A percentile compares a stretch with the other conserved stretches of the same genome.
These are phyloP conservation scores for Diaporthe citri DNA, from an alignment of 2,329 filamentous ascomycete genomes.

Conservation along the genomic window DNA sequence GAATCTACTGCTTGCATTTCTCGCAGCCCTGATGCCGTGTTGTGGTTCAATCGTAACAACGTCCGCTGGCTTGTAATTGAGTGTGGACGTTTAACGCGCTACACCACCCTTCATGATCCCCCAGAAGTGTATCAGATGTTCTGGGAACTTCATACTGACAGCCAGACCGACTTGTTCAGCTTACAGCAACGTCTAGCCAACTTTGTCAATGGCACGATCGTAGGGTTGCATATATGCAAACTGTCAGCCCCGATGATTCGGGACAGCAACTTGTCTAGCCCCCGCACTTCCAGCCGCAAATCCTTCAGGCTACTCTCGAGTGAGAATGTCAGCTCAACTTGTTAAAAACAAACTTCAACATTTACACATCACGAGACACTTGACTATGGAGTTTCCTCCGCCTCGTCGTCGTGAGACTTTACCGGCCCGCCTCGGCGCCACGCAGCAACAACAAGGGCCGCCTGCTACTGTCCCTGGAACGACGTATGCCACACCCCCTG, in stretches of 20 bases:
- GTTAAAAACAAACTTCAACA: background rate
- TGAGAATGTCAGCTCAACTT: background rate
- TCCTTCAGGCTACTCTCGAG: background rate
- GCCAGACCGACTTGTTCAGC: background rate
- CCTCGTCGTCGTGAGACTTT: background rate
- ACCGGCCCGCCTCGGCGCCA: background rate
- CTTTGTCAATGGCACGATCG: background rate
- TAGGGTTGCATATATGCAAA: background rate
- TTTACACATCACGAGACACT: no score
- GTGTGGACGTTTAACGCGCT: no score
- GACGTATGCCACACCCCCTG: background rate
- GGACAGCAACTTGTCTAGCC: background rate
- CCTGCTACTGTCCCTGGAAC: background rate
- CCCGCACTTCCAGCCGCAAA: slow-evolving; percentile 9
- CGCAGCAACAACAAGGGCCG: background rate
- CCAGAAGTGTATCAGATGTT: background rate
- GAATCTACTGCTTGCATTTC: no score
- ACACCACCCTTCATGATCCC: no score
- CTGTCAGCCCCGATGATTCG: background rate
- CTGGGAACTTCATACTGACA: background rate
- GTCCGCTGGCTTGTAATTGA: no score
- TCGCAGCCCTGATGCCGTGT: no score
- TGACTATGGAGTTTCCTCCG: background rate
- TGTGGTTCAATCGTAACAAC: no score
- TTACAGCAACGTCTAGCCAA: background rate